A percentile compares a stretch with the other conserved stretches of the same genome.
Conservation (phyloP, 73 alveolate genomes). For the Tetrahymena thermophila region DNA sequence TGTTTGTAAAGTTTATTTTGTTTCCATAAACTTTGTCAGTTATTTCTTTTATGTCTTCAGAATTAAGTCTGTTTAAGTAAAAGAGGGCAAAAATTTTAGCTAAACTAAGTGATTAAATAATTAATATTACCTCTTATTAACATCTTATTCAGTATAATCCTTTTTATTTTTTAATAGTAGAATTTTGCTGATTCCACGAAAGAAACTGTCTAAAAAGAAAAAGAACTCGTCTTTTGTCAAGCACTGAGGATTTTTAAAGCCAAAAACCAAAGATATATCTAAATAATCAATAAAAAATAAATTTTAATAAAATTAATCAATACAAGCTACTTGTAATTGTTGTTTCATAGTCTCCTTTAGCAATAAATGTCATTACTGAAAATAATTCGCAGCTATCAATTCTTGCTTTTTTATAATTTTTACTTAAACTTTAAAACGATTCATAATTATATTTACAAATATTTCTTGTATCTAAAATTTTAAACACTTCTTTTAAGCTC, state of each 20-base stretch:
- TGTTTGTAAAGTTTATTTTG: not conserved
- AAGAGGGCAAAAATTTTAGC: not conserved
- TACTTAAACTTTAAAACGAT: not conserved
- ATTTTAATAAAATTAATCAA: not conserved
- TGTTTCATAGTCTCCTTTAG: not conserved
- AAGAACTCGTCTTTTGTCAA: not conserved
- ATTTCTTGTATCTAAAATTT: not conserved
- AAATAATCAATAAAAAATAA: not conserved
- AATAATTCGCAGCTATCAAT: not conserved
- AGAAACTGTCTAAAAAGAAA: not conserved
- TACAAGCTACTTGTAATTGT: not conserved
- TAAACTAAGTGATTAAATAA: not conserved
- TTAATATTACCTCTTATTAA: not conserved
- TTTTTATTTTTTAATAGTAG: not conserved
- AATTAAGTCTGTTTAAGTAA: not conserved
- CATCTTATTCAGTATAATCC: not conserved
- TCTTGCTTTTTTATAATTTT: not conserved
- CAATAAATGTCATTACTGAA: not conserved
- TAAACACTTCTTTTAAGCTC: not conserved
- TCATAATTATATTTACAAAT: not conserved
- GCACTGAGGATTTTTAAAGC: not conserved
- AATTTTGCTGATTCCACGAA: not conserved
- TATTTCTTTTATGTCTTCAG: not conserved
- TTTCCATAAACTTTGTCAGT: not conserved
- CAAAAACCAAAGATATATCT: not conserved